Evolutionary conservation across 2,329 filamentous ascomycete species (phyloP), one percentile per base, ranked within the genome.

Genomic region (Cylindrodendrum hubeiense): DNA sequence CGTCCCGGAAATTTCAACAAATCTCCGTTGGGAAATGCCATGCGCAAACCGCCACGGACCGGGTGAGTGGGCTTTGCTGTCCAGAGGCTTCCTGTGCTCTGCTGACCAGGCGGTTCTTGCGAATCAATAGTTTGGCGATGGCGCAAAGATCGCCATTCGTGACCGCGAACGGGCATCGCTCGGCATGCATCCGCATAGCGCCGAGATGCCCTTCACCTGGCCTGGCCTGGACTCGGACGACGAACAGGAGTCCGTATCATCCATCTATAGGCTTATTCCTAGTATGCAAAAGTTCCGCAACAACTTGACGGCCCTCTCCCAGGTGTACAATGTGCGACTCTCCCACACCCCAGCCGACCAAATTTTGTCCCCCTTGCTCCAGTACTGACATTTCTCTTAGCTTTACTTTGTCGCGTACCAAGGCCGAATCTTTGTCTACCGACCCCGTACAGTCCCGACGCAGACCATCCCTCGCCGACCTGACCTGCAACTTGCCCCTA

Each of bases 351-450:
- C 51, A 44, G 39, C 33, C 28, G 24, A 26, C 41, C 34, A 24
- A 26, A 19, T 15, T 8, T n/a, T 33, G 28, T 33, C 37, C 15
- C n/a, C n/a, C 8, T n/a, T 55, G 17, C 53, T 46, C 57, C 37
- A 54, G 51, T 49, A 30, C 66, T 74, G 44, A 71, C 52, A 9
- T 37, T 41, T 37, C 10, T 26, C 51, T 26, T 64, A 88, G 83
- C 83, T 91, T 22, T 91, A 90, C 75, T 89, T 91, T 70, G 85
- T 83, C 12, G 89, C 87, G 13, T 90, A 89, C 65, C 79, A 82
- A 63, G 82, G 86, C 49, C 80, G 81, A 56, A 86, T 92, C 15
- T 86, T 89, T 69, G 82, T 90, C 65, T 90, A 86, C 68, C 80
- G 79, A 63, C 88, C 82, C 39, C 82, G 79, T 60, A 83, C 79